phyloP scores from a whole-genome alignment of 352 stramenopile species.

The Discostella stelligera region DNA sequence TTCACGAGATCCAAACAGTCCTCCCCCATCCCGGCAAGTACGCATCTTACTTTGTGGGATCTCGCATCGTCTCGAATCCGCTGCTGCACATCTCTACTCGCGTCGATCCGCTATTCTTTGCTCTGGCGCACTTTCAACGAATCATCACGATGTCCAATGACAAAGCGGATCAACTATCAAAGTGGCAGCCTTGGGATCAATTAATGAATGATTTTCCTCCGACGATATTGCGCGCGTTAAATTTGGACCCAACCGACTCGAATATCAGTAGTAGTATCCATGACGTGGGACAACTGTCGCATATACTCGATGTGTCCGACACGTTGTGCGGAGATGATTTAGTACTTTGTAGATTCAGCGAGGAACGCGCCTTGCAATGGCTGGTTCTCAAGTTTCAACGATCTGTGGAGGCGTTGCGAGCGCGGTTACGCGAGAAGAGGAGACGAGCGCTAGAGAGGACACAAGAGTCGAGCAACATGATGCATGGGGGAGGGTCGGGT shows the following conservation, averaged over 20 bases:
- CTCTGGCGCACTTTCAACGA: conserved; percentile 46
- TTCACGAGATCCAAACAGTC: conserved; percentile 64
- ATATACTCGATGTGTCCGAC: conserved; percentile 60
- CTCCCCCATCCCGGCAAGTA: conserved; percentile 50
- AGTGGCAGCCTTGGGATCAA: conserved; percentile 74
- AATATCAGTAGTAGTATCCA: conserved; percentile 15
- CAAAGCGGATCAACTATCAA: conserved; percentile 13
- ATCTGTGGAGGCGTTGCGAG: conserved; percentile 24
- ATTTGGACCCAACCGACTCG: conserved; percentile 25
- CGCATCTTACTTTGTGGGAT: conserved; percentile 64
- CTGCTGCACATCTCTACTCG: conserved; percentile 56
- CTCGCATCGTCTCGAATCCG: conserved; percentile 58
- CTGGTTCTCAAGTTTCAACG: conserved; percentile 51
- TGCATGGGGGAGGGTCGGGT: conserved; percentile 18
- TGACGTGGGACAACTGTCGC: conserved; percentile 42
- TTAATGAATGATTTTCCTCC: conserved; percentile 24
- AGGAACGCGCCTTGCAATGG: conserved; percentile 53
- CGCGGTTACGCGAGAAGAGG: conserved; percentile 26
- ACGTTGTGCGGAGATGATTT: conserved; percentile 55
- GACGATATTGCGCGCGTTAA: conserved; percentile 26
- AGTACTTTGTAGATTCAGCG: conserved; percentile 63
- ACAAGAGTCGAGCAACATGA: not conserved
- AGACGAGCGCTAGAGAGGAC: conserved; percentile 9
- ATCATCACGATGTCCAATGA: not conserved
- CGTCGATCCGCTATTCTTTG: conserved; percentile 76